A percentile compares a stretch with the other conserved stretches of the same genome.
Evolutionary conservation across 2,329 filamentous ascomycete genomes (phyloP).

Genomic region (Cladosporium sp.): DNA sequence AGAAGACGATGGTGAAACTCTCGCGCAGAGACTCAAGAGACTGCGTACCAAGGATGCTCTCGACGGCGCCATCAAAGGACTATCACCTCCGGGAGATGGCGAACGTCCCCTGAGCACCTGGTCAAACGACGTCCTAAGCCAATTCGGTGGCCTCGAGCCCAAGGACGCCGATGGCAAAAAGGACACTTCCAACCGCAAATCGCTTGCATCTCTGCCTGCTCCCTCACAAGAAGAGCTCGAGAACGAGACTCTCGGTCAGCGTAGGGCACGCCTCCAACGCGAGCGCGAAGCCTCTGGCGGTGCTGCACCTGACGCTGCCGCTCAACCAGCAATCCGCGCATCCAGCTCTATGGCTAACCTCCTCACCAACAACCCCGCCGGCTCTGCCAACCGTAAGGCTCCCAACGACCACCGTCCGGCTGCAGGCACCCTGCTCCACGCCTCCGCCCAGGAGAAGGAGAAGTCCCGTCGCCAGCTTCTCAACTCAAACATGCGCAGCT

Average conservation of each 20-base stretch:
- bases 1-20: constrained; percentile 56
- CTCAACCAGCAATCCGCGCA: constrained; percentile 33
- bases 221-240: constrained; percentile 41
- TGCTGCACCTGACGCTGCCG: constrained; percentile 43
- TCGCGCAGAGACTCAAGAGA: constrained; percentile 61
- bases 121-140: constrained; percentile 62
- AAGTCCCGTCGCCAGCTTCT: constrained; percentile 33
- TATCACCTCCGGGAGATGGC: constrained; percentile 22
- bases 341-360: constrained; percentile 59
- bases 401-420: constrained; percentile 19
- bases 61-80: constrained; percentile 38
- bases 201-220: not conserved
- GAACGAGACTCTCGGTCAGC: constrained; percentile 75
- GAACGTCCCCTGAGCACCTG: constrained; percentile 54
- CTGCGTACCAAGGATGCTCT: constrained; percentile 56
- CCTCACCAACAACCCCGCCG: constrained; percentile 42
- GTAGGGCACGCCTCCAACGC: constrained; percentile 67
- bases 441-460: constrained; percentile 28
- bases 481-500: constrained; percentile 30
- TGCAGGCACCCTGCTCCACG: constrained; percentile 37
- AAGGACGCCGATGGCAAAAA: constrained; percentile 32
- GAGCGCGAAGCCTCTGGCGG: constrained; percentile 49
- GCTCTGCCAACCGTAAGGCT: constrained; percentile 12
- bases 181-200: not conserved
- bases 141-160: constrained; percentile 53